Evolutionary conservation across 345 rosid species (phyloP).

Genomic region (Eucalyptus grandis): DNA sequence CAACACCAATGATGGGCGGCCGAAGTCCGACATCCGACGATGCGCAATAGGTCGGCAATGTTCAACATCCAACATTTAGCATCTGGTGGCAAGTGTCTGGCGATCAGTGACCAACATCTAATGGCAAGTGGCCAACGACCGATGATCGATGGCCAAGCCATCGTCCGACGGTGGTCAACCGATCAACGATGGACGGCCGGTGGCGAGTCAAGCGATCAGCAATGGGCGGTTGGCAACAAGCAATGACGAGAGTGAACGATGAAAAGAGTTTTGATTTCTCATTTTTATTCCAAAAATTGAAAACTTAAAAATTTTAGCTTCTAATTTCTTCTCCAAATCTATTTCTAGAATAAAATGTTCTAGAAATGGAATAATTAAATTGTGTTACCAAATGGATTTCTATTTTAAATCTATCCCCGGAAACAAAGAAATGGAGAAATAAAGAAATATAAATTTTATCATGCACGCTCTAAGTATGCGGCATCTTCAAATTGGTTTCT

Average conservation of each 20-base stretch:
- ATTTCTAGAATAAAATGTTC: rapidly evolving
- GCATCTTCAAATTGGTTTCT: not conserved
- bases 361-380: too few relatives aligned
- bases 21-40: rapidly evolving
- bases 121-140: too few relatives aligned
- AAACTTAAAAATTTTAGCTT: too few relatives aligned
- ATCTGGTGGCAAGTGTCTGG: rapidly evolving
- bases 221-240: rapidly evolving
- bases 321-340: too few relatives aligned
- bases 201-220: rapidly evolving
- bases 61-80: too few relatives aligned
- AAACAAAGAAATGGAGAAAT: rapidly evolving
- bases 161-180: rapidly evolving
- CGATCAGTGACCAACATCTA: rapidly evolving
- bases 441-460: too few relatives aligned
- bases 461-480: rapidly evolving
- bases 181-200: rapidly evolving
- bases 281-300: too few relatives aligned
- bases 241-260: too few relatives aligned
- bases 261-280: too few relatives aligned
- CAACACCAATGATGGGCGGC: too few relatives aligned
- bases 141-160: rapidly evolving
- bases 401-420: rapidly evolving
- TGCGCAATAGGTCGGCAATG: rapidly evolving
- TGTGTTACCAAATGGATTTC: rapidly evolving